Base-by-base conservation (phyloP, 306 rosid species). In the Senna tora region DNA sequence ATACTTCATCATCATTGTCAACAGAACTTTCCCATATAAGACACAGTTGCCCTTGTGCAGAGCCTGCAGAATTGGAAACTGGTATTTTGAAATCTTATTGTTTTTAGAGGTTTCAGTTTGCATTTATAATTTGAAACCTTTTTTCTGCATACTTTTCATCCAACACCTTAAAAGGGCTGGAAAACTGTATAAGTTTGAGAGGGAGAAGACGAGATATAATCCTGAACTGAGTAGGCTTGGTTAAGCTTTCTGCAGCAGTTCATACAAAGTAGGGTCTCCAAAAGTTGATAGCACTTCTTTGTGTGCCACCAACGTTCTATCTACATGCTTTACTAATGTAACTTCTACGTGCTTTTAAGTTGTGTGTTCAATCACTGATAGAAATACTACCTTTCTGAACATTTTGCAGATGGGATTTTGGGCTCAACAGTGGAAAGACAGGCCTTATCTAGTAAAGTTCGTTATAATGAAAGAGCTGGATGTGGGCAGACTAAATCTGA, bases 371-470 rank as follows among this genome's bases (percentile, higher is more conserved):
- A 34, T 79, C 6, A 61, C 71, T 57, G 45, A 75, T 30, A 45
- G 32, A 55, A 16, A 36, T 14, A 60, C 60, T 66, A 28, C 51
- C 28, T 72, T 39, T 69, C 7, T 58, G 72, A 65, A 54, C 71
- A 41, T 83, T 43, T 51, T 43, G 76, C 90, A 87, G 97, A 69
- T 70, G 73, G 45, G 56, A 74, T 51, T 55, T 72, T 67, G 20
- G 73, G 73, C 71, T 47, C 76, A 6, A 57, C 64, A 53, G 57
- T 43, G 41, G 84, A 77, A 60, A 68, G 17, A 53, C 68, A 64
- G 62, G 72, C 83, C 62, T 55, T 71, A 32, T 78, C 58, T 46
- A 30, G 34, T 66, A 69, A 73, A 51, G 39, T 56, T 73, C 69
- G 79, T 28, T 82, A 57, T 47, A 21, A 49, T 67, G 75, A 53